Evolutionary conservation across 2,329 filamentous ascomycete genomes (phyloP).

Genomic region (Cordyceps farinosa): DNA sequence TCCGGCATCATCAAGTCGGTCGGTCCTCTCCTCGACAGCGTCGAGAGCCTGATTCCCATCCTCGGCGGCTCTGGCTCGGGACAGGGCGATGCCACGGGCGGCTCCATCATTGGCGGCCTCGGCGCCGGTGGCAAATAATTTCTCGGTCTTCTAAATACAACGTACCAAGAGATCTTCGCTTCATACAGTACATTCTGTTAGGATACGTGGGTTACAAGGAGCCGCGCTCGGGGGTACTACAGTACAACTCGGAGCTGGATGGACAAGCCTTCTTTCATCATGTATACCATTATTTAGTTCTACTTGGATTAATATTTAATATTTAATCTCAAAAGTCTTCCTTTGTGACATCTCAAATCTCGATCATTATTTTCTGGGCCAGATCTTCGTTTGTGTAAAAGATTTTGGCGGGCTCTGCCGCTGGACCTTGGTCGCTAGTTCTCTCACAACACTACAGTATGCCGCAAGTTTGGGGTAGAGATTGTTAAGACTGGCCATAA

Average conservation of each 20-base stretch:
- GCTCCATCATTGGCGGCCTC: conserved; percentile 2
- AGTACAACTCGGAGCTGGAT: not conserved
- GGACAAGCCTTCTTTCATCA: not conserved
- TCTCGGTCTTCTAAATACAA: not conserved
- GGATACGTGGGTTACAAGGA: not conserved
- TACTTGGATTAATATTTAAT: not conserved
- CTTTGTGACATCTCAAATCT: too few species aligned
- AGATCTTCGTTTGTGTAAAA: too few species aligned
- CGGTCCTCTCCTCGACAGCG: conserved; percentile 9
- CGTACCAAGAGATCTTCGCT: not conserved
- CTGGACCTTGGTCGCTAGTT: too few species aligned
- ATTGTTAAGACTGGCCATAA: too few species aligned
- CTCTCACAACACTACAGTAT: too few species aligned
- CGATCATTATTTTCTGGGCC: too few species aligned
- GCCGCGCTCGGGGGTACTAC: too few species aligned
- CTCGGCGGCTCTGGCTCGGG: conserved; percentile 4
- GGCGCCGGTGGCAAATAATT: not conserved
- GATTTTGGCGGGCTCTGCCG: too few species aligned
- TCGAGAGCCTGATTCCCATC: conserved; percentile 8
- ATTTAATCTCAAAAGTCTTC: too few species aligned
- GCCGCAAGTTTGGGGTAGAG: too few species aligned
- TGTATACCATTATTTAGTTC: not conserved
- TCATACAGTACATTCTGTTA: not conserved
- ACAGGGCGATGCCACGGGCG: conserved; percentile 1
- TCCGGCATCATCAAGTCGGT: conserved; percentile 1